Conservation (phyloP, 176 grass and related monocot genomes). For the Carex pumila region DNA sequence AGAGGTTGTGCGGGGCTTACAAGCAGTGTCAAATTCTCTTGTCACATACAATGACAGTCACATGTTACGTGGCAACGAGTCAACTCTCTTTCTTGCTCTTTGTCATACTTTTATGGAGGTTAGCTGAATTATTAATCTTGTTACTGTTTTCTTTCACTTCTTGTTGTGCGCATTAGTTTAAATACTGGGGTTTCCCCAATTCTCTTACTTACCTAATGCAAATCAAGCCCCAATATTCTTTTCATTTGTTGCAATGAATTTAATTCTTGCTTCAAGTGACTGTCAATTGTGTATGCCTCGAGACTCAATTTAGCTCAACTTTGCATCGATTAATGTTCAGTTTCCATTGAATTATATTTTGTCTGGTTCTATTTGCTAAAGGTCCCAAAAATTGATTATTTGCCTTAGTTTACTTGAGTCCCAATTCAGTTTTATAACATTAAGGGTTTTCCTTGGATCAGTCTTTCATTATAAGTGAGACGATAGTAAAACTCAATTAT, state of each 20-base stretch:
- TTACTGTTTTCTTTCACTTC: background rate
- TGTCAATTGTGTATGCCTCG: background rate
- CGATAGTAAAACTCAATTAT: background rate
- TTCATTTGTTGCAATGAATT: constrained; percentile 5
- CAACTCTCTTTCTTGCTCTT: constrained; percentile 77
- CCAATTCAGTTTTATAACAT: background rate
- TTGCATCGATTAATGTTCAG: background rate
- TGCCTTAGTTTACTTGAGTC: background rate
- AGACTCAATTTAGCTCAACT: background rate
- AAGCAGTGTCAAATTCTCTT: constrained; percentile 83
- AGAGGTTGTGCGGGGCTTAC: constrained; percentile 79
- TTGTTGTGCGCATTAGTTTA: background rate
- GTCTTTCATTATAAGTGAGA: background rate
- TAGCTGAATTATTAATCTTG: constrained; percentile 6
- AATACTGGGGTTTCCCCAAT: background rate
- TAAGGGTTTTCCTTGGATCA: background rate
- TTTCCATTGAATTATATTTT: background rate
- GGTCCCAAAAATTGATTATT: background rate
- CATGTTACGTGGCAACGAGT: constrained; percentile 86
- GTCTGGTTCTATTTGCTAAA: background rate
- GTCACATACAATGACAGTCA: constrained; percentile 90
- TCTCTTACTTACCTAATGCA: background rate
- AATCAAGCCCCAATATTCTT: background rate
- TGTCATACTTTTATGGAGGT: constrained; percentile 93
- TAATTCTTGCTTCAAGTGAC: background rate